Percentiles rank a stretch among this genome's conserved stretches.
Evolutionary conservation across 1,284 basidiomycete genomes (phyloP).

Genomic region (Apiotrichum montevideense): DNA sequence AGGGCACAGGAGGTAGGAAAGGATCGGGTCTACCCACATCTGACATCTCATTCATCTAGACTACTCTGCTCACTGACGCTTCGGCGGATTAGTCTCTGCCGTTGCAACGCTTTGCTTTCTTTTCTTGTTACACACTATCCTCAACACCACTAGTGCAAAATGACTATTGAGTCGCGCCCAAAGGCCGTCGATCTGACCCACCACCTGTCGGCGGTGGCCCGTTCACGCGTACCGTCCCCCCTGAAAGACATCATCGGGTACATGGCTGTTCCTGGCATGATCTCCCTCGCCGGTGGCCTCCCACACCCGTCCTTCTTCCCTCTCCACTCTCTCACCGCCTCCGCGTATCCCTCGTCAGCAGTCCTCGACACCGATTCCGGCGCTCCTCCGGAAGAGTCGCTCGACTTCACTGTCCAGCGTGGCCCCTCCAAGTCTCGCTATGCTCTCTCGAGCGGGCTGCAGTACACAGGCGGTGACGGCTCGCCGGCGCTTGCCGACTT

Average conservation of each 20-base stretch:
- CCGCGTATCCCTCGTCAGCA: constrained; percentile 22
- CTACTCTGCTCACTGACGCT: too few species aligned
- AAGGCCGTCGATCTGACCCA: constrained; percentile 53
- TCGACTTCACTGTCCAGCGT: constrained; percentile 54
- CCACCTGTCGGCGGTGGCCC: constrained; percentile 55
- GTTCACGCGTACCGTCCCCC: constrained; percentile 54
- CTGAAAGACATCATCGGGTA: constrained; percentile 51
- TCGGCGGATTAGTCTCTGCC: too few species aligned
- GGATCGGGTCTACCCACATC: too few species aligned
- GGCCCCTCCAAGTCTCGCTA: constrained; percentile 40
- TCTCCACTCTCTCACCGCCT: constrained; percentile 30
- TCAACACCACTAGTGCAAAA: background rate
- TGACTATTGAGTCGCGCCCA: constrained; percentile 6
- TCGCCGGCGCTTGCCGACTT: constrained; percentile 19
- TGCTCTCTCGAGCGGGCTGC: constrained; percentile 56
- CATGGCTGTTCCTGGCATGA: constrained; percentile 23
- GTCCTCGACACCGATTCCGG: constrained; percentile 51
- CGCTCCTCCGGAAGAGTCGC: constrained; percentile 38
- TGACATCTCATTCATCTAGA: too few species aligned
- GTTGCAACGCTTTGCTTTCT: too few species aligned
- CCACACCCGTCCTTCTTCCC: constrained; percentile 44
- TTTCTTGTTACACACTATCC: too few species aligned
- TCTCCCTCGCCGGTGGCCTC: constrained; percentile 33
- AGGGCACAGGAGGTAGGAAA: too few species aligned
- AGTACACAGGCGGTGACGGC: constrained; percentile 54